phyloP scores from a whole-genome alignment of 495 filamentous ascomycete genomes.

The Podospora pseudocomata region DNA sequence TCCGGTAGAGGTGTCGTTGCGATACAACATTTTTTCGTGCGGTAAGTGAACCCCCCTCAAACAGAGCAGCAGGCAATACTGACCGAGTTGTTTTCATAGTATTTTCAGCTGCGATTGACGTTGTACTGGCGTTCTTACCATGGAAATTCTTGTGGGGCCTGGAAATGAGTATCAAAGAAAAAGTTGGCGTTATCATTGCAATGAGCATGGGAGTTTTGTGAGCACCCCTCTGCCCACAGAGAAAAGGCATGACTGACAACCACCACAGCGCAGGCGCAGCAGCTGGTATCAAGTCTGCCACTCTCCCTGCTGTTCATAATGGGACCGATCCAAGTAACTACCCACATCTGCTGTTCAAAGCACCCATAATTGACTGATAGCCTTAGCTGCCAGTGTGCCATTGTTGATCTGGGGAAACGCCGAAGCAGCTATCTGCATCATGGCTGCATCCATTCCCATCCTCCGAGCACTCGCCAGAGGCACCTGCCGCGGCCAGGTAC shows the following conservation, averaged over 20 bases:
- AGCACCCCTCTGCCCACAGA: slow-evolving; percentile 11
- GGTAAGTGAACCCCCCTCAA: slow-evolving; percentile 9
- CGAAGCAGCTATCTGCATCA: slow-evolving; percentile 36
- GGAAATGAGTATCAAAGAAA: slow-evolving; percentile 37
- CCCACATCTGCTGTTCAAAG: background rate
- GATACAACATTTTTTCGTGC: slow-evolving; percentile 29
- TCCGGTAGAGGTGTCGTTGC: slow-evolving; percentile 15
- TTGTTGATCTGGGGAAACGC: slow-evolving; percentile 28
- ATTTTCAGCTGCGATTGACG: slow-evolving; percentile 38
- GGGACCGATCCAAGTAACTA: slow-evolving; percentile 15
- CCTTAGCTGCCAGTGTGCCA: slow-evolving; percentile 21
- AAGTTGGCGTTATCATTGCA: slow-evolving; percentile 35
- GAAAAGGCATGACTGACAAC: background rate
- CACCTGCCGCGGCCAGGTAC: background rate
- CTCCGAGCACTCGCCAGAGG: slow-evolving; percentile 32
- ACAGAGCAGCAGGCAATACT: background rate
- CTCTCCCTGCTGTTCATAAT: slow-evolving; percentile 14
- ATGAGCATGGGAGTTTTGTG: slow-evolving; percentile 43
- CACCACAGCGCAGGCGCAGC: slow-evolving; percentile 28
- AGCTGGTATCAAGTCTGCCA: slow-evolving; percentile 29
- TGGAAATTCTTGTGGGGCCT: slow-evolving; percentile 35
- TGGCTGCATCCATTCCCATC: slow-evolving; percentile 38
- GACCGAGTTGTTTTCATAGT: slow-evolving; percentile 4
- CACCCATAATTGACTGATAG: background rate
- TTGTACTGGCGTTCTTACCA: slow-evolving; percentile 33